phyloP scores from a whole-genome alignment of 148 eudicot species.

The Dianthus caryophyllus region DNA sequence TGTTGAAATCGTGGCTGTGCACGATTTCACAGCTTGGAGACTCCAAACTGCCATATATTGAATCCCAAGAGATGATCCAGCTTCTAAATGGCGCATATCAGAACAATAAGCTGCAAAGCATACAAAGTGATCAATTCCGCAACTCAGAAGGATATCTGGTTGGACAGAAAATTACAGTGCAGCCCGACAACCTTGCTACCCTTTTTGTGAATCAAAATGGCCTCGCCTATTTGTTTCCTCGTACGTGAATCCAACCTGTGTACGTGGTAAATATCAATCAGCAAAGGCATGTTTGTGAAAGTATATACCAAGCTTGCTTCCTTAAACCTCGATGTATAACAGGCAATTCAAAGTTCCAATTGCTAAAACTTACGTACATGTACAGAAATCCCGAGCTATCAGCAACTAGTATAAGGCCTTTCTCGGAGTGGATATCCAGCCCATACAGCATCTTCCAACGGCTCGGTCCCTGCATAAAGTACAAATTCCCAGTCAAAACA shows the following conservation, averaged over 20 bases:
- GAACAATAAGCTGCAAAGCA: conserved; percentile 23
- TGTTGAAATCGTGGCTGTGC: conserved; percentile 94
- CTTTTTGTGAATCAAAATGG: conserved; percentile 76
- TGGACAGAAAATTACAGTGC: conserved; percentile 91
- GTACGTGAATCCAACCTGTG: conserved; percentile 80
- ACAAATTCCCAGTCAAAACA: background rate
- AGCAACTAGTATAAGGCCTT: conserved; percentile 74
- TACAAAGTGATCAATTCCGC: conserved; percentile 98
- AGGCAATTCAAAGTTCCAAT: background rate
- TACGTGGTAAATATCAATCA: background rate
- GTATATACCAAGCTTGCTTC: background rate
- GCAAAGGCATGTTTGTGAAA: background rate
- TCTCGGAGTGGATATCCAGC: conserved; percentile 74
- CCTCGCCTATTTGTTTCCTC: conserved; percentile 46
- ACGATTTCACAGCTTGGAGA: conserved; percentile 95
- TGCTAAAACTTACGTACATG: conserved; percentile 38
- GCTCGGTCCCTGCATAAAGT: conserved; percentile 68
- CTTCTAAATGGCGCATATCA: too few species aligned
- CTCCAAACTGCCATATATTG: conserved; percentile 67
- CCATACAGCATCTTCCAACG: conserved; percentile 96
- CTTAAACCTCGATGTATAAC: background rate
- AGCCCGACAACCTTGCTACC: conserved; percentile 89
- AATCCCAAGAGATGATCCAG: too few species aligned
- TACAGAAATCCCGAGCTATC: conserved; percentile 77
- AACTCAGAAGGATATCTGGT: conserved; percentile 90